Base-by-base conservation (phyloP, 2,329 filamentous ascomycete genomes). In the Pleomassaria siparia region DNA sequence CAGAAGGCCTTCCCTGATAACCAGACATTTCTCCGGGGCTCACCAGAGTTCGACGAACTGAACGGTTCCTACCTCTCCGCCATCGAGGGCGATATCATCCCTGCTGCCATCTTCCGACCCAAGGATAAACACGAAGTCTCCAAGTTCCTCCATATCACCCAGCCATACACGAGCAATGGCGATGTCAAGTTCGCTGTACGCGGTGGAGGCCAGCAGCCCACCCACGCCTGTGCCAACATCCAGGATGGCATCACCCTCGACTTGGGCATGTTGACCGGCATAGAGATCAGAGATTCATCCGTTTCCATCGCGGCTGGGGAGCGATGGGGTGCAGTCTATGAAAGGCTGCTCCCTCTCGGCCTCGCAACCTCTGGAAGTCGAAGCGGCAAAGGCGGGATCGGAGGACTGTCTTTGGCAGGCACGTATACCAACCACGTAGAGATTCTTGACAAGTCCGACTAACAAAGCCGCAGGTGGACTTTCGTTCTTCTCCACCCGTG, bases 391-490 rank as follows among this genome's bases (percentile, higher is more conserved):
- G 46, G 33, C 15, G 46, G 46, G n/a, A 32, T 49, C 15, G 41
- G 24, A 24, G 41, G 42, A 2, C 28, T 45, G 4, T 10, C 25
- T 13, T 15, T 40, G 4, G 36, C 29, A 36, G 43, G 47, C 43
- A 18, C 35, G 47, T 40, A 8, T 28, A 20, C 13, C 20, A 7
- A 15, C 4, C 15, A 11, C 10, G 21, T 15, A 25, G n/a, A 25
- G n/a, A 6, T 28, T 40, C 21, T 13, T 5, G 21, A 18, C 16
- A 40, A n/a, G n/a, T n/a, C 36, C 12, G 15, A 8, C 7, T 8
- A 18, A 35, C 32, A n/a, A 9, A 35, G 22, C 30, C 16, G 16
- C 25, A 59, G 62, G 62, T 24, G 63, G 62, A 4, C 26, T 63
- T 4, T 61, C 54, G 6, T 58, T 54, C 29, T 59, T 56, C 33